Base-by-base conservation (phyloP, 176 grass and related monocot species). In the Zizania latifolia region DNA sequence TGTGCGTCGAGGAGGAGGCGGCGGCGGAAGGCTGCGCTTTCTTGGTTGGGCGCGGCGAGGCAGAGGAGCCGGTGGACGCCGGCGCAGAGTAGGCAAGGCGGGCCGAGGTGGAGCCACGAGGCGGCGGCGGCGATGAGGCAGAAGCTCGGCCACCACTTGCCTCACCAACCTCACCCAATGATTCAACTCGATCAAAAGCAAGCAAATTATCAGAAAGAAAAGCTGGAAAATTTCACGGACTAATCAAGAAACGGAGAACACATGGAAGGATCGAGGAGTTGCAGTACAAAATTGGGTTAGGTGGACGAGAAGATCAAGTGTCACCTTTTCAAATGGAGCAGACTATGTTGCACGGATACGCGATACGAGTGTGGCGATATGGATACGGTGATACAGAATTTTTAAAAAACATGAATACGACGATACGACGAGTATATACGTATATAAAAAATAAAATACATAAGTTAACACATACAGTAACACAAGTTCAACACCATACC, bases 41-140 rank as follows among this genome's bases (percentile, higher is more conserved):
- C 78, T 0, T 46, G 45, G 59, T 21, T 4, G 22, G 12, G 11
- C 3, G n/a, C n/a, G n/a, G 46, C 19, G 22, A 45, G 57, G 37
- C 56, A 38, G 64, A 82, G 74, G 4, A 87, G 40, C 31, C 74
- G 85, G 85, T 87, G 79, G 39, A 87, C 74, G 38, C 79, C 67
- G 6, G 74, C 79, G 51, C 85, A 87, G 48, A 78, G 37, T 50
- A 87, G 35, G 59, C 85, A 87, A 3, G 79, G 85, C 85, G 48
- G 59, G 10, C 24, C 74, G 48, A 87, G 79, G 6, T 67, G 31
- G 17, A 87, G 67, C 44, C 66, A 17, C 31, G 39, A 54, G 23
- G 85, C 68, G 13, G 62, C 39, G 24, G 85, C 67, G 50, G 85
- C 73, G 67, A 87, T 60, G 79, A 82, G 58, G 39, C 79, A 87